phyloP scores from a whole-genome alignment of 257 asterid species.

The Oldenlandia corymbosa region DNA sequence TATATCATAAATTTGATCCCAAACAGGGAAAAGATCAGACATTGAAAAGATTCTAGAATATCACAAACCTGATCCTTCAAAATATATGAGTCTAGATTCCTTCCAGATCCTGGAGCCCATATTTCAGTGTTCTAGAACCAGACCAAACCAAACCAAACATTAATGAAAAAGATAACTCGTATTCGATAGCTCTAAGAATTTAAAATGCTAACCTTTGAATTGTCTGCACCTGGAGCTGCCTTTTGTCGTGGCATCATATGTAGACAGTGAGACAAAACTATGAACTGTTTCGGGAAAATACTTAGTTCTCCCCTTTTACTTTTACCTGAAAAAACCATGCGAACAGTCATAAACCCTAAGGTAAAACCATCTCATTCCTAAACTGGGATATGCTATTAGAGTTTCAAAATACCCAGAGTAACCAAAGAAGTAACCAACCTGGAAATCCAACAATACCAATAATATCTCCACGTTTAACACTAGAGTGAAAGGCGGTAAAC shows the following conservation, averaged over 20 bases:
- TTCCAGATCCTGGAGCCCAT: conserved; percentile 75
- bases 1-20: background rate
- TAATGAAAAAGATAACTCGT: background rate
- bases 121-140: conserved; percentile 51
- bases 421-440: conserved; percentile 38
- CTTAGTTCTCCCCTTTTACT: conserved; percentile 87
- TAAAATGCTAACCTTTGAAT: conserved; percentile 33
- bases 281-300: conserved; percentile 61
- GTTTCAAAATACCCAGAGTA: background rate
- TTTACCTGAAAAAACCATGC: conserved; percentile 46
- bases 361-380: background rate
- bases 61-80: conserved; percentile 67
- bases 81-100: conserved; percentile 62
- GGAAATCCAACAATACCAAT: conserved; percentile 86
- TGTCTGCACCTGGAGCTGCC: conserved; percentile 49
- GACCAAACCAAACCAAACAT: conserved; percentile 2
- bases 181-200: background rate
- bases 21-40: background rate
- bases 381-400: background rate
- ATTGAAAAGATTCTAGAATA: background rate
- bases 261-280: conserved; percentile 69
- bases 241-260: conserved; percentile 85
- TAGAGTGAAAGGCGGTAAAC: conserved; percentile 54
- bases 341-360: background rate
- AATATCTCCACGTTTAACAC: conserved; percentile 83